A percentile compares a stretch with the other conserved stretches of the same genome.
These are phyloP conservation scores for Eucalyptus sp. DNA, from an alignment of 345 rosid genomes.

Conservation along the genomic window DNA sequence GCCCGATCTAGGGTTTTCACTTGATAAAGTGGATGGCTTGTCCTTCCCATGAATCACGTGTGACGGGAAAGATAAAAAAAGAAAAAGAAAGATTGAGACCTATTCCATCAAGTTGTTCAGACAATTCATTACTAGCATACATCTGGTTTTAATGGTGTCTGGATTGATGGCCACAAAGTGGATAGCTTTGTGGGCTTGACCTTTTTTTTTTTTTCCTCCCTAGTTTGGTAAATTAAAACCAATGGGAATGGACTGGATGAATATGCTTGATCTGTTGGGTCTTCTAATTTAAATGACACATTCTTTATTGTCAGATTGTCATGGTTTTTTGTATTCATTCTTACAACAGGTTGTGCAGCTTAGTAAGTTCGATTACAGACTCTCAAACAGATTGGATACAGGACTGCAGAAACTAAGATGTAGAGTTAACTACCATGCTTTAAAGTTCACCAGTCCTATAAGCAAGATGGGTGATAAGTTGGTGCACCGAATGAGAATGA, in stretches of 20 bases:
- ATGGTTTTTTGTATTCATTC: neutral
- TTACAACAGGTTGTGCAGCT: slow-evolving; percentile 72
- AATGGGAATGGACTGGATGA: neutral
- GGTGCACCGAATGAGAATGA: slow-evolving; percentile 66
- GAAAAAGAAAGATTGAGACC: neutral
- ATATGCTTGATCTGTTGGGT: neutral
- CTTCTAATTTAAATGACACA: neutral
- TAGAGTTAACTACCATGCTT: slow-evolving; percentile 87
- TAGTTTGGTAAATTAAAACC: neutral
- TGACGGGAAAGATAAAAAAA: neutral
- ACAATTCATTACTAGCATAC: neutral
- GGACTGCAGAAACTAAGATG: slow-evolving; percentile 93
- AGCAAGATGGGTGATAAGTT: slow-evolving; percentile 60
- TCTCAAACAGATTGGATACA: slow-evolving; percentile 71
- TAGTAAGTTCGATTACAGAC: slow-evolving; percentile 87
- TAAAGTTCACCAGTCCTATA: slow-evolving; percentile 80
- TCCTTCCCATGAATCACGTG: neutral
- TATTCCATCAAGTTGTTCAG: neutral
- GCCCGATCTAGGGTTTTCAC: neutral
- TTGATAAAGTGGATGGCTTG: neutral
- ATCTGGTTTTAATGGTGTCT: neutral
- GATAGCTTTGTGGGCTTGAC: neutral
- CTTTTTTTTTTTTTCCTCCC: neutral
- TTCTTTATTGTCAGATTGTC: neutral
- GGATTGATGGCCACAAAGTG: neutral